Conservation (phyloP, 352 stramenopile genomes). For the Chrysophaeum taylorii region DNA sequence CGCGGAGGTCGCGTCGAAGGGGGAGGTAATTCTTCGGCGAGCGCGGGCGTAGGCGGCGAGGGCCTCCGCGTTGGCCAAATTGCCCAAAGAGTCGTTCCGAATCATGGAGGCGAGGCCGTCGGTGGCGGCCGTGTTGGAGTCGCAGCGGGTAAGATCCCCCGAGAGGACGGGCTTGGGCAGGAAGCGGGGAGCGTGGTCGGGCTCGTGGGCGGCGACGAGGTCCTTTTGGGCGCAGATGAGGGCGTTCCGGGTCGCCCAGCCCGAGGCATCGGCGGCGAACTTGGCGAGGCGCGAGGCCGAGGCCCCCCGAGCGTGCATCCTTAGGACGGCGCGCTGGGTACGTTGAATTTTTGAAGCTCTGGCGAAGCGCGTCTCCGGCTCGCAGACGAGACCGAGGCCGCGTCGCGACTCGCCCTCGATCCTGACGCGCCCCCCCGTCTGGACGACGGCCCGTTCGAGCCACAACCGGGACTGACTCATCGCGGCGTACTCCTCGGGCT, state of each 20-base stretch:
- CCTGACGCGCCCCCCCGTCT: neutral
- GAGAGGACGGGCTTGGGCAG: too few relatives aligned
- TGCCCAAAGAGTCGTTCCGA: neutral
- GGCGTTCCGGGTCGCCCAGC: conserved; percentile 2
- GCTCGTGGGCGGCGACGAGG: neutral
- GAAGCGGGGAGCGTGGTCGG: too few relatives aligned
- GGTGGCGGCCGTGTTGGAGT: conserved; percentile 1
- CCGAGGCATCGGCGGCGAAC: neutral
- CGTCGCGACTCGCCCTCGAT: conserved; percentile 1
- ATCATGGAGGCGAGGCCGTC: conserved; percentile 3
- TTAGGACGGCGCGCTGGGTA: neutral
- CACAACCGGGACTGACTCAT: neutral
- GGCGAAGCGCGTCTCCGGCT: neutral
- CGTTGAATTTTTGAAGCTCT: conserved; percentile 3
- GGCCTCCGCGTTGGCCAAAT: neutral
- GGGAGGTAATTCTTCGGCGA: too few relatives aligned
- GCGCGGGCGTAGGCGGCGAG: too few relatives aligned
- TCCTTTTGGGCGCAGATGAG: neutral
- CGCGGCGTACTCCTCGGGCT: conserved; percentile 5
- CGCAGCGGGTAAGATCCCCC: too few relatives aligned
- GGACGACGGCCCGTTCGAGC: neutral
- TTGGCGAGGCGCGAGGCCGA: neutral
- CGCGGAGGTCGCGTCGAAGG: too few relatives aligned
- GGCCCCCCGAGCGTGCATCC: neutral
- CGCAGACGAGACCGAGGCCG: conserved; percentile 13